phyloP scores from a whole-genome alignment of 169 alveolate species.

The Perkinsus chesapeaki region DNA sequence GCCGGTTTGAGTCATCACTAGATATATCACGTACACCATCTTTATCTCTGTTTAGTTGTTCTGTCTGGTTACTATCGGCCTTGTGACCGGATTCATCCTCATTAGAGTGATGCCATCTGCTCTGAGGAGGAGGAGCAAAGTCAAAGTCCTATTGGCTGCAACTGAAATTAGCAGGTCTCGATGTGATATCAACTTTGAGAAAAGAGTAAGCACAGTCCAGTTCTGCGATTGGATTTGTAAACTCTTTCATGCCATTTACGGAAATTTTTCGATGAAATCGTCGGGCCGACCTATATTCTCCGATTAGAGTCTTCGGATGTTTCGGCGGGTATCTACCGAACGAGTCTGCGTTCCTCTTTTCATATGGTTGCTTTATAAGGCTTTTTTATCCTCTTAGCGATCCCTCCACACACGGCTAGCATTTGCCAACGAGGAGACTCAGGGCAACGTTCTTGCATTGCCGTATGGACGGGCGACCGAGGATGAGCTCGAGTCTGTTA shows the following conservation, averaged over 20 bases:
- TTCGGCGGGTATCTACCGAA: neutral
- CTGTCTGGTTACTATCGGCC: neutral
- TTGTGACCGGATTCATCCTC: neutral
- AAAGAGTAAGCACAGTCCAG: neutral
- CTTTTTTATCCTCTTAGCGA: neutral
- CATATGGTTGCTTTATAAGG: neutral
- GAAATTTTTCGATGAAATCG: no score
- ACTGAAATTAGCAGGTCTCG: neutral
- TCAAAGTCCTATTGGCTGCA: neutral
- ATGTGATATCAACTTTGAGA: neutral
- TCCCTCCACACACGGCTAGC: neutral
- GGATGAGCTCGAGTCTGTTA: neutral
- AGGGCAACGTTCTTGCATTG: neutral
- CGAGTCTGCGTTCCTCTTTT: neutral
- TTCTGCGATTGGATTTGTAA: no score
- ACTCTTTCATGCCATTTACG: no score
- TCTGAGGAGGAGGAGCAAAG: neutral
- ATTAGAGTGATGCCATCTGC: neutral
- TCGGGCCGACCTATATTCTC: no score
- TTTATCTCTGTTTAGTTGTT: neutral
- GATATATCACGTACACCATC: no score
- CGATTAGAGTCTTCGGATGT: no score
- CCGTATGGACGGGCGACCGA: neutral
- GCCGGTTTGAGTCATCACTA: no score
- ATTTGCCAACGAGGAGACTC: neutral